Evolutionary conservation across 768 basidiomycete genomes (phyloP).

Genomic region (Calvatia gigantea): DNA sequence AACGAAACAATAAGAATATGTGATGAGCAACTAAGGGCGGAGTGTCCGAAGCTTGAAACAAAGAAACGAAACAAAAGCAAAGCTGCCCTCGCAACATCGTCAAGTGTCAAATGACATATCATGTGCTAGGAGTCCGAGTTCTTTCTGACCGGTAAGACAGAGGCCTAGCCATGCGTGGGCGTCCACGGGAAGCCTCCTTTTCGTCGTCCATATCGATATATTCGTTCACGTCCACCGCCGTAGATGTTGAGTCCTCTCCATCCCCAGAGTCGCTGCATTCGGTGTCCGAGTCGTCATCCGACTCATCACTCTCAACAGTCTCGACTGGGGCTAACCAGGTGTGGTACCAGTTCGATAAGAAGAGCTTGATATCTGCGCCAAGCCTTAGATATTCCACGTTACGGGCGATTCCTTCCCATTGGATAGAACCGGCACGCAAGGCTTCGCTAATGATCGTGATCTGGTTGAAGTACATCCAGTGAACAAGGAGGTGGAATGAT

Average conservation of each 20-base stretch:
- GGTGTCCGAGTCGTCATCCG: conserved; percentile 38
- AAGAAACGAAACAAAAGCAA: conserved; percentile 2
- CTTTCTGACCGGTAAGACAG: conserved; percentile 28
- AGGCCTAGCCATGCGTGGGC: conserved; percentile 24
- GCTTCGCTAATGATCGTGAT: conserved; percentile 62
- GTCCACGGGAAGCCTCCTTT: conserved; percentile 15
- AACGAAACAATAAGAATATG: conserved; percentile 10
- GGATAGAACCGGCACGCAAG: conserved; percentile 59
- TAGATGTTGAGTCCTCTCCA: conserved; percentile 30
- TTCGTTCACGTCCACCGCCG: conserved; percentile 37
- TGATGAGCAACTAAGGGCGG: neutral
- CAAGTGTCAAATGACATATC: conserved; percentile 1
- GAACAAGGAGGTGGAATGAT: conserved; percentile 68
- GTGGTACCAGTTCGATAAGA: conserved; percentile 73
- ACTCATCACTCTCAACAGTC: conserved; percentile 22
- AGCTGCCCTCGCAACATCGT: neutral
- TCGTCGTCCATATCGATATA: conserved; percentile 20
- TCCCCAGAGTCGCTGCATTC: conserved; percentile 31
- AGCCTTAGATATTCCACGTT: conserved; percentile 89
- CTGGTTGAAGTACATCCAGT: conserved; percentile 83
- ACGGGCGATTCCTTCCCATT: conserved; percentile 85
- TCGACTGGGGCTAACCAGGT: conserved; percentile 49
- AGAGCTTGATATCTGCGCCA: conserved; percentile 69
- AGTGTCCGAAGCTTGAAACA: conserved; percentile 5
- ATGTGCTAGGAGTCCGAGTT: conserved; percentile 7